A percentile compares a stretch with the other conserved stretches of the same genome.
These are phyloP conservation scores for Kurtzmaniella cleridarum DNA, from an alignment of 805 yeast genomes.

Conservation along the genomic window DNA sequence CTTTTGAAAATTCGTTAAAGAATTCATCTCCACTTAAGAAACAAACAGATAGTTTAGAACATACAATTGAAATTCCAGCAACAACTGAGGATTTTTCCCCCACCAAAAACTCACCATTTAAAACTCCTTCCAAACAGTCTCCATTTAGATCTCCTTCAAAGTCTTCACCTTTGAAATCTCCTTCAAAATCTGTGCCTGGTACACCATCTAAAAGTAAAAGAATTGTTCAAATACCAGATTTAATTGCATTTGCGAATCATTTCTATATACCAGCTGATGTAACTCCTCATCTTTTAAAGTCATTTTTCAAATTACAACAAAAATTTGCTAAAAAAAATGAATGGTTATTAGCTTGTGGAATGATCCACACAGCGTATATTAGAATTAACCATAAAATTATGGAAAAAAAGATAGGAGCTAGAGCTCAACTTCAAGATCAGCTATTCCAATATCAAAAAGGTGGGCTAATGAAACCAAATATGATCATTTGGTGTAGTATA, in stretches of 20 bases:
- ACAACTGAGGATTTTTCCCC: neutral
- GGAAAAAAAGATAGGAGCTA: slow-evolving; percentile 43
- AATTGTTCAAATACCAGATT: slow-evolving; percentile 27
- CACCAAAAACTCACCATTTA: slow-evolving; percentile 1
- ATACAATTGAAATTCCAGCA: neutral
- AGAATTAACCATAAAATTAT: slow-evolving; percentile 47
- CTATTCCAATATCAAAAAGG: slow-evolving; percentile 53
- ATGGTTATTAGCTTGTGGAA: slow-evolving; percentile 67
- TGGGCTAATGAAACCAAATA: slow-evolving; percentile 42
- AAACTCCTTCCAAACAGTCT: slow-evolving; percentile 7
- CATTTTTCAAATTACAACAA: slow-evolving; percentile 45
- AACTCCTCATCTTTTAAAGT: slow-evolving; percentile 45
- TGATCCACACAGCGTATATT: slow-evolving; percentile 53
- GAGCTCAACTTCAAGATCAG: slow-evolving; percentile 42
- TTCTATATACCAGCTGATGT: slow-evolving; percentile 55
- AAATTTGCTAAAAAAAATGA: slow-evolving; percentile 51
- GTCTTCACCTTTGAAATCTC: neutral
- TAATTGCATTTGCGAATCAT: slow-evolving; percentile 50
- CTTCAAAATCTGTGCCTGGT: neutral
- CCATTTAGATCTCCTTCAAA: neutral
- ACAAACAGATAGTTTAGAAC: neutral
- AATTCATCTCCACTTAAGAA: neutral
- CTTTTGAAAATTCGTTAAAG: slow-evolving; percentile 14
- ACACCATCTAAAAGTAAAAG: slow-evolving; percentile 10
- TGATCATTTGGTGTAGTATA: slow-evolving; percentile 48